Evolutionary conservation across 176 grass and related monocot genomes (phyloP), one percentile per base, ranked within the genome.

Genomic region (Typha latifolia): DNA sequence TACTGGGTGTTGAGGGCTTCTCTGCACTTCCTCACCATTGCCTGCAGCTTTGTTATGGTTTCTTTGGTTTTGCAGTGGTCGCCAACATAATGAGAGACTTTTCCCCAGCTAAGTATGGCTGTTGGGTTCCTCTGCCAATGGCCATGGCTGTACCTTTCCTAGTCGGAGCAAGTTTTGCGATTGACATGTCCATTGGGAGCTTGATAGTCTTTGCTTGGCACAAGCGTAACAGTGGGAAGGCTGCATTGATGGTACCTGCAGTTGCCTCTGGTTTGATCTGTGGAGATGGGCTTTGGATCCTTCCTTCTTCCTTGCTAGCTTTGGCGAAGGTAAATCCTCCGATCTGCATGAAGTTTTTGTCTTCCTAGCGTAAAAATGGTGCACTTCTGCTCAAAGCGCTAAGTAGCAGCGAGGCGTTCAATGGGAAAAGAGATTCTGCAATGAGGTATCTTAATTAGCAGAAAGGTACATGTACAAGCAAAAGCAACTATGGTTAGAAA

Each of bases 241-340:
- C 94, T 23, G 19, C 78, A 14, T 53, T 85, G 12, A 99, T 99
- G 86, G 72, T 93, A 50, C 94, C 94, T 21, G 94, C 94, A 49
- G 89, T 99, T 63, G 94, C 94, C 37, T 93, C 94, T 34, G 94
- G 94, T 62, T 76, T 99, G 67, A 99, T 99, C 62, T 99, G 89
- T 56, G 89, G 94, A 0, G 89, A 99, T 81, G 94, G 94, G 12
- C 72, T 99, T 37, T 99, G 94, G 94, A 99, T 99, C 52, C 85
- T 99, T 48, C 94, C 94, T 57, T 83, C 86, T 6, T 89, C 94
- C 6, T 77, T 99, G 81, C 83, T 99, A 59, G 94, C 94, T 12
- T 69, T 99, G 61, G 86, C 84, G 0, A 93, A 93, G 70, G 82
- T 99, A 47, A 87, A 55, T 48, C 86, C 94, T 64, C 94, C 94